Evolutionary conservation across 306 rosid species (phyloP).

Genomic region (Lathyrus sativus): DNA sequence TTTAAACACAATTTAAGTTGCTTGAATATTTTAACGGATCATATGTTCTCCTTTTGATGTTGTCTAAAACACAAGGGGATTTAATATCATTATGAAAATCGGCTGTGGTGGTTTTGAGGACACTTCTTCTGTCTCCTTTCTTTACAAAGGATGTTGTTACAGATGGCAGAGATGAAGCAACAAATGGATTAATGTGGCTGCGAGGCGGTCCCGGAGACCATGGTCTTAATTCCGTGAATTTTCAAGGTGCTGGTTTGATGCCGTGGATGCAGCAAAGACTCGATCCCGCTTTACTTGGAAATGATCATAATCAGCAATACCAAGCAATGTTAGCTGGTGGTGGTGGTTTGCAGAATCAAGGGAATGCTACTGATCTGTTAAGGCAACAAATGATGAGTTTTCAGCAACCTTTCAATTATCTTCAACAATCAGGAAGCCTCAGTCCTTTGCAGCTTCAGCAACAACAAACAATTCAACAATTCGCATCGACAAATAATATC

Average conservation of each 20-base stretch:
- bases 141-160: slow-evolving; percentile 41
- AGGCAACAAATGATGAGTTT: slow-evolving; percentile 77
- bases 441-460: slow-evolving; percentile 72
- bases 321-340: slow-evolving; percentile 81
- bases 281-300: slow-evolving; percentile 64
- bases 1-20: background rate
- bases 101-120: slow-evolving; percentile 38
- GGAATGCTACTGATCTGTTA: slow-evolving; percentile 58
- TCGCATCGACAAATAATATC: slow-evolving; percentile 53
- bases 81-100: slow-evolving; percentile 9
- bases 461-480: slow-evolving; percentile 61
- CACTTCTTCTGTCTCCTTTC: slow-evolving; percentile 35
- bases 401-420: slow-evolving; percentile 74
- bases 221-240: slow-evolving; percentile 62
- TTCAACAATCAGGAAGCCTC: slow-evolving; percentile 63
- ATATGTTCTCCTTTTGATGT: background rate
- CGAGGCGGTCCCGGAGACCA: slow-evolving; percentile 73
- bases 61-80: slow-evolving; percentile 21
- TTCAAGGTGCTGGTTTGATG: slow-evolving; percentile 66
- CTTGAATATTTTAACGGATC: slow-evolving; percentile 11
- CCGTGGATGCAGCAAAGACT: slow-evolving; percentile 89
- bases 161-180: slow-evolving; percentile 76
- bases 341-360: slow-evolving; percentile 71
- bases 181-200: slow-evolving; percentile 79
- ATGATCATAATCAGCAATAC: slow-evolving; percentile 69